A percentile compares a stretch with the other conserved stretches of the same genome.
Conservation (phyloP, 2,329 filamentous ascomycete genomes). For the Neophaeococcomyces aloes region DNA sequence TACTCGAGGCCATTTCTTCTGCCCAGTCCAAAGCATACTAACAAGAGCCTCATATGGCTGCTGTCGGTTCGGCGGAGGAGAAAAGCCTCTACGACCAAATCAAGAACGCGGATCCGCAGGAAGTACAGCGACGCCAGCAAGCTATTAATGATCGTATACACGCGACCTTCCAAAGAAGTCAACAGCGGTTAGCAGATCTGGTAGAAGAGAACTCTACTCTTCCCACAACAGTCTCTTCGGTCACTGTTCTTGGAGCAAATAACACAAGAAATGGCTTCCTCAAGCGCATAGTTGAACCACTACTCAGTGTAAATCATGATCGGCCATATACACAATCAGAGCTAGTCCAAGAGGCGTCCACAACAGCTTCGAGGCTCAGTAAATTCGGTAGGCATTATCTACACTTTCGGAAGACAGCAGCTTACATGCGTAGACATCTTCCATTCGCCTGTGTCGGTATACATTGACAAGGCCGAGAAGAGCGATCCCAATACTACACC, state of each 20-base stretch:
- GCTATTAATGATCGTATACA: constrained; percentile 49
- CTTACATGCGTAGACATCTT: constrained; percentile 59
- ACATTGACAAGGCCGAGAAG: constrained; percentile 64
- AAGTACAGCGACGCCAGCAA: constrained; percentile 49
- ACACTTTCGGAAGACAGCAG: background rate
- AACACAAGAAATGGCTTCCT: constrained; percentile 80
- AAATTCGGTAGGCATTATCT: constrained; percentile 54
- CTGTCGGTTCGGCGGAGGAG: constrained; percentile 3
- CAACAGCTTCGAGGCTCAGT: constrained; percentile 62
- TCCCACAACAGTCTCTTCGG: constrained; percentile 75
- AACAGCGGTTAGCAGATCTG: constrained; percentile 54
- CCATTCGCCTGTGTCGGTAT: constrained; percentile 69
- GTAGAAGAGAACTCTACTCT: constrained; percentile 73
- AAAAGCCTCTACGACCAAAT: constrained; percentile 18
- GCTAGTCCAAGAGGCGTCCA: constrained; percentile 61
- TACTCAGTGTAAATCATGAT: constrained; percentile 59
- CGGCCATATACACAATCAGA: constrained; percentile 67
- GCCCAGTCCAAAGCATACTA: no score
- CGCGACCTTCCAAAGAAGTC: constrained; percentile 51
- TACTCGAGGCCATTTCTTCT: no score
- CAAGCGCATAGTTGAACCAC: constrained; percentile 65
- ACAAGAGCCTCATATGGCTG: constrained; percentile 5
- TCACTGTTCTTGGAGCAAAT: constrained; percentile 70
- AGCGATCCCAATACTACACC: constrained; percentile 59
- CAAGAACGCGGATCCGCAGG: constrained; percentile 40